Base-by-base conservation (phyloP, 495 filamentous ascomycete species). In the Tuber magnatum region DNA sequence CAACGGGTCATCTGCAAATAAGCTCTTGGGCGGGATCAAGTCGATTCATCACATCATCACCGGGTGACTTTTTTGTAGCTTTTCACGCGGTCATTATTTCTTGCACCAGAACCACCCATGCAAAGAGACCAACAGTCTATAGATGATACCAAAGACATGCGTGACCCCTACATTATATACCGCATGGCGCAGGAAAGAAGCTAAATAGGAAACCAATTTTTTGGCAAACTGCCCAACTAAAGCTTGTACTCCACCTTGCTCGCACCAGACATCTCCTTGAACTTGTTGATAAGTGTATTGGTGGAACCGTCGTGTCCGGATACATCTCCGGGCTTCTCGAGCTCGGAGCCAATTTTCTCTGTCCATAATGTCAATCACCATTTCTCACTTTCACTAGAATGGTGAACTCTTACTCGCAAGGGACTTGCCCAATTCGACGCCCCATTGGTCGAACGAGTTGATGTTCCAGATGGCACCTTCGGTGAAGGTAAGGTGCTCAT, bases 391-490 rank as follows among this genome's bases (percentile, higher is more conserved):
- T 32, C 8, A 68, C 61, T n/a, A 12, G 3, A 28, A 69, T 39
- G 18, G 42, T 56, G 81, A 75, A 78, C 43, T 76, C 80, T 69
- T 75, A 82, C 80, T 99, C 40, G 95, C 95, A 72, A 99, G 86
- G 65, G 91, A 90, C 90, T 99, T 99, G 86, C 95, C 95, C 69
- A 99, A 85, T 87, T 99, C 95, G 68, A 99, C 95, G 85, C 95
- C 95, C 95, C 95, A 98, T 86, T 99, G 95, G 86, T 99, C 95
- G 83, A 98, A 99, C 80, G 89, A 92, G 89, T 99, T 99, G 88
- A 99, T 97, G 85, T 98, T 96, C 95, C 95, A 99, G 80, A 98
- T 85, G 43, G 93, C 96, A 80, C 95, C 95, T 85, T 99, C 95
- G 51, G 93, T 97, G 86, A 99, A 98, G 75, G 95, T 98, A 69